Evolutionary conservation across 257 asterid species (phyloP).

Genomic region (Solanum appendiculatum): DNA sequence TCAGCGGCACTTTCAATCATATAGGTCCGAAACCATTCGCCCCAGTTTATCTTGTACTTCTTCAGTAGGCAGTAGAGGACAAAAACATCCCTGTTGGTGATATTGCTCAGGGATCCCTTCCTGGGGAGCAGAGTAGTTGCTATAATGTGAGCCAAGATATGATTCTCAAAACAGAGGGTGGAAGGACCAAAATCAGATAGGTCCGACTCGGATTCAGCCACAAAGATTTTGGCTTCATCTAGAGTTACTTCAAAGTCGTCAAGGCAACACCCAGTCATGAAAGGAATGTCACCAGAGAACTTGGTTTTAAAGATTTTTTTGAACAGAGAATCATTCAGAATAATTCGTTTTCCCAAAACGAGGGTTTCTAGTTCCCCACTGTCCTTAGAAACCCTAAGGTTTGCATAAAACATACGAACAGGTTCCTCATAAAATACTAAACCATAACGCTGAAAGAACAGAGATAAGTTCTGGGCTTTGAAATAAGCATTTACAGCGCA

Average conservation of each 20-base stretch:
- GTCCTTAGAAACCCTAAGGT: neutral
- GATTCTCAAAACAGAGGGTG: neutral
- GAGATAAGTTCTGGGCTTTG: neutral
- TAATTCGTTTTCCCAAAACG: neutral
- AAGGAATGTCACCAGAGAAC: neutral
- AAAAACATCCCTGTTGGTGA: neutral
- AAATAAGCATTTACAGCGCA: neutral
- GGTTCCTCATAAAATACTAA: neutral
- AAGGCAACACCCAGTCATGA: neutral
- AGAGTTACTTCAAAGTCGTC: neutral
- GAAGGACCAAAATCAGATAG: neutral
- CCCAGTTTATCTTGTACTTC: neutral
- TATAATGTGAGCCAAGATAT: neutral
- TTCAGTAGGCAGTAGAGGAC: neutral
- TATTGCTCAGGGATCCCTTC: neutral
- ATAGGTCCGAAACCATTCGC: neutral
- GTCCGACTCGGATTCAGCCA: neutral
- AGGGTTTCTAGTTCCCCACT: neutral
- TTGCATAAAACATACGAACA: neutral
- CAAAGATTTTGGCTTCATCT: neutral
- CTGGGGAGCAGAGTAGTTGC: neutral
- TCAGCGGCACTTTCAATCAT: neutral
- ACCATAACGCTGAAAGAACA: neutral
- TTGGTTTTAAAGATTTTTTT: neutral
- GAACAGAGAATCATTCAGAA: neutral